Evolutionary conservation across 1,284 basidiomycete genomes (phyloP), one percentile per base, ranked within the genome.

Genomic region (Trichosporon inkin): DNA sequence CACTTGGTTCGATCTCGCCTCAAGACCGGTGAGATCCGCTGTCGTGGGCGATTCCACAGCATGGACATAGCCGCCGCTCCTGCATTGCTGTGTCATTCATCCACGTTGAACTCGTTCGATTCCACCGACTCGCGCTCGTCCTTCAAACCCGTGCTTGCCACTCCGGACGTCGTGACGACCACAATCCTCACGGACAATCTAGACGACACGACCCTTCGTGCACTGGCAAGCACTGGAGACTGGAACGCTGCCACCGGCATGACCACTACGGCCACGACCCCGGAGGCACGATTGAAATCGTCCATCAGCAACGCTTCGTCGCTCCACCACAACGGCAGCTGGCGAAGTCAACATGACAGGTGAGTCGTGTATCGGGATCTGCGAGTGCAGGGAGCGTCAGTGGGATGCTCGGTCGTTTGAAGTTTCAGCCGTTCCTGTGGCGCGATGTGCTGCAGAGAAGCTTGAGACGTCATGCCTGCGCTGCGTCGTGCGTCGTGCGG

Each of bases 301-400:
- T 37, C 35, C 51, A 53, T 36, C 51, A 53, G 51, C 51, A 49
- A 28, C 44, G 44, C 24, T 16, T 49, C 44, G 22, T 49, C 44
- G 5, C 44, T 60, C 41, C 61, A 62, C 40, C 60, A 61, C 32
- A 40, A 41, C 22, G 64, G 63, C 6, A 72, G 68, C 55, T 71
- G 68, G 69, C 49, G 71, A 28, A 65, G 66, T 53, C 71, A 71
- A 56, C 67, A 73, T 58, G 66, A 67, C 3, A 72, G 68, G 73
- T 75, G 68, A 72, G 72, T 71, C 20, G 40, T 19, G 22, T 32
- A 20, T 39, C 51, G 56, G 40, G 20, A n/a, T 40, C 38, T 32
- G 28, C 28, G 14, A 16, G 16, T 49, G 44, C 16, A 49, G 44
- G 6, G 44, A 49, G 44, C 28, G 28, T 32, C 28, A 8, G 28